phyloP scores from a whole-genome alignment of 2,329 filamentous ascomycete species.

The Celoporthe dispersa region DNA sequence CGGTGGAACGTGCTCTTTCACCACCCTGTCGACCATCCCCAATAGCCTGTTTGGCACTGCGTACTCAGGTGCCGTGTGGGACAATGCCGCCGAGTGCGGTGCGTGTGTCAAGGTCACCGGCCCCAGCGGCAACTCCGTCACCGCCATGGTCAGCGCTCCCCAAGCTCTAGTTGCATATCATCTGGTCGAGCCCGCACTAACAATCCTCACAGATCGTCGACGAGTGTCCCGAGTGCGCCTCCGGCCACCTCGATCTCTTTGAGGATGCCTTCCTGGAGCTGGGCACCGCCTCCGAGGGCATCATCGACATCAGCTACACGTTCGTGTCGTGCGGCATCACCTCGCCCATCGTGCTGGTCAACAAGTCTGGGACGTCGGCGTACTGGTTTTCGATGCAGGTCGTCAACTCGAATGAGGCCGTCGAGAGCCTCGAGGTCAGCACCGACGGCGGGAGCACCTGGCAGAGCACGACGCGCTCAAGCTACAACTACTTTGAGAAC shows the following conservation, averaged over 20 bases:
- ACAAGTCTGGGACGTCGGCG: conserved; percentile 49
- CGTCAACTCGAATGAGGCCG: conserved; percentile 62
- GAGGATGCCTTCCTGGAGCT: conserved; percentile 46
- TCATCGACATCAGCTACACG: conserved; percentile 42
- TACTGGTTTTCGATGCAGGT: conserved; percentile 63
- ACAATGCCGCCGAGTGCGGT: conserved; percentile 60
- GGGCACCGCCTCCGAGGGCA: conserved; percentile 41
- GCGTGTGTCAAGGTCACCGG: conserved; percentile 64
- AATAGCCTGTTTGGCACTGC: conserved; percentile 64
- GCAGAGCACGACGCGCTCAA: conserved; percentile 56
- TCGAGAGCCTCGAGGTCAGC: conserved; percentile 63
- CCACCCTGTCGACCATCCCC: conserved; percentile 61
- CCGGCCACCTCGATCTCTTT: conserved; percentile 51
- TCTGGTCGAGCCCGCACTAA: conserved; percentile 4
- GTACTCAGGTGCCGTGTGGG: conserved; percentile 62
- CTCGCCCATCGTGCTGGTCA: conserved; percentile 47
- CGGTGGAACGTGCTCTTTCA: conserved; percentile 68
- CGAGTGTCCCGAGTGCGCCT: conserved; percentile 47
- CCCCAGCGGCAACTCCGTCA: conserved; percentile 60
- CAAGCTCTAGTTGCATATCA: not conserved
- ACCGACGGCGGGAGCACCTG: conserved; percentile 63
- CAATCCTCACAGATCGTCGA: conserved; percentile 45
- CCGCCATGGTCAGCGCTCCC: conserved; percentile 59
- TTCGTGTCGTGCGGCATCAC: conserved; percentile 48
- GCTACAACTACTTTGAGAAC: conserved; percentile 68